These are phyloP conservation scores for Flaveria bidentis DNA, from an alignment of 129 eudicot species.

Conservation along the genomic window DNA sequence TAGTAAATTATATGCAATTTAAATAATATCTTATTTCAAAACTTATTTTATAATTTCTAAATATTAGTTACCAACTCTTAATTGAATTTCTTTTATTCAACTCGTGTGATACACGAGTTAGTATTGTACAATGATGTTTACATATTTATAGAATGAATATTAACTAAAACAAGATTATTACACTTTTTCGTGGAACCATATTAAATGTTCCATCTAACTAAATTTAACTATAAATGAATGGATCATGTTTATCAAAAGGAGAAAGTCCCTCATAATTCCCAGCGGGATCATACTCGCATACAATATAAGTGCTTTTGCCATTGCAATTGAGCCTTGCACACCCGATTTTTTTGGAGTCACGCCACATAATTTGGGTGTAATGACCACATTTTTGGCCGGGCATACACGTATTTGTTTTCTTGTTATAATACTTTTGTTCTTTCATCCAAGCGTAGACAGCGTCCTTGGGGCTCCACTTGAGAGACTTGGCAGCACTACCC, in stretches of 20 bases:
- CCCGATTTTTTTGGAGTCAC: slow-evolving; percentile 42
- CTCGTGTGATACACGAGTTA: no score
- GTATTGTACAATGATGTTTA: no score
- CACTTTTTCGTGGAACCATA: no score
- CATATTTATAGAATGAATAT: no score
- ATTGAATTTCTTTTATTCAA: no score
- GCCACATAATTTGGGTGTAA: slow-evolving; percentile 65
- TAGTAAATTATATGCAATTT: no score
- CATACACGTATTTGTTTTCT: slow-evolving; percentile 24
- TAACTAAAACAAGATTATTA: no score
- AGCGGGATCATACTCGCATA: slow-evolving; percentile 54
- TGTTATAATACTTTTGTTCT: slow-evolving; percentile 42
- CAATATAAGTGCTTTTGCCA: slow-evolving; percentile 16
- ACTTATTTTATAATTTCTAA: no score
- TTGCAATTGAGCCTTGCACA: slow-evolving; percentile 39
- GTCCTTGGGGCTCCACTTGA: slow-evolving; percentile 44
- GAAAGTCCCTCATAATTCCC: slow-evolving; percentile 48
- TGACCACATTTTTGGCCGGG: slow-evolving; percentile 51
- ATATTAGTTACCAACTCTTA: no score
- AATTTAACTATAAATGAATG: slow-evolving; percentile 20
- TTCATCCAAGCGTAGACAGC: slow-evolving; percentile 49
- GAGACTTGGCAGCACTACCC: slow-evolving; percentile 33
- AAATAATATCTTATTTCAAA: no score
- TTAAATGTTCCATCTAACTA: background rate
- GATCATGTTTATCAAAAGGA: slow-evolving; percentile 41